Base-by-base conservation (phyloP, 2,329 filamentous ascomycete genomes). In the Sporothrix humicola region DNA sequence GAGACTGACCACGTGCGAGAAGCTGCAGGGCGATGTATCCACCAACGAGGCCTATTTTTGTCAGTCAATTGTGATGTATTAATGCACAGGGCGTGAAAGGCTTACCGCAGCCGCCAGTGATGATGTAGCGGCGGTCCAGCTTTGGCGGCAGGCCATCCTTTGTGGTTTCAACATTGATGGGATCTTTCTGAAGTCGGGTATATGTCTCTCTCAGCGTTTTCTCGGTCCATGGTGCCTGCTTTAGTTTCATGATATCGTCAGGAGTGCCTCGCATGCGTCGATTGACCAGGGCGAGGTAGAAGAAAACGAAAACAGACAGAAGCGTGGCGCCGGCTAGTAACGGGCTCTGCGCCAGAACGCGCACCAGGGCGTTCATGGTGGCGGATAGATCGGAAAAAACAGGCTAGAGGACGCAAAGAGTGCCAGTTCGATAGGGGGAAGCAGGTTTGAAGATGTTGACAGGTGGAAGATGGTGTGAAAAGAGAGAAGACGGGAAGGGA, bases 1-100 rank as follows among this genome's bases (percentile, higher is more conserved):
- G 82, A 1, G 82, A 71, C 77, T 87, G 82, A 6, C 85, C 85
- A 20, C 85, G 84, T 6, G 81, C 79, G 12, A 87, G 80, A 42
- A 87, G 80, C 73, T 87, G 84, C 17, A 83, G 79, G n/a, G 86
- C 81, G 48, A 87, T 83, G 79, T 83, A 83, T 26, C 84, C 83
- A 2, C 86, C 85, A 13, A 87, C 85, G 2, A 78, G 75, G 52
- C 77, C 77, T 77, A n/a, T 2, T 26, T 26, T 6, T 50, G 69
- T 69, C 1, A 69, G 69, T n/a, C 31, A 65, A 6, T 68, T 3
- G 2, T 17, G 2, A 9, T 44, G 3, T 23, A 42, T 17, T 3
- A 46, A 6, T 10, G 17, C 9, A 59, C 4, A 31, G 13, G 9
- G 17, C 7, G n/a, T 46, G 15, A 9, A 15, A 37, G 31, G 31